Conservation (phyloP, 2,329 filamentous ascomycete species). For the Fusarium sp. region DNA sequence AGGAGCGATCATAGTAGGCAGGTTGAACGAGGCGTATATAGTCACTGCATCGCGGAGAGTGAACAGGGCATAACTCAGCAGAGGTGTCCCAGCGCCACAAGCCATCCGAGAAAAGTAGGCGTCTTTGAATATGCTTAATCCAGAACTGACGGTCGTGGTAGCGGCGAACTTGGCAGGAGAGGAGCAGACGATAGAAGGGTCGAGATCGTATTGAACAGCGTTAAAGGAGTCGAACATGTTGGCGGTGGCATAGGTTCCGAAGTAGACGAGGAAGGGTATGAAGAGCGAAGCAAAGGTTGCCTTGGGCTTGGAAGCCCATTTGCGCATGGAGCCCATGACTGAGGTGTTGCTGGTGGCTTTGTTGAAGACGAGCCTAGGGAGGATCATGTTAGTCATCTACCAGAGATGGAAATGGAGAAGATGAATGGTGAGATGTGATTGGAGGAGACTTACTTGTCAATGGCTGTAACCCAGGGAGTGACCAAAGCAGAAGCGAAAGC, state of each 20-base stretch:
- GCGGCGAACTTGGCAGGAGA: constrained; percentile 42
- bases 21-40: constrained; percentile 44
- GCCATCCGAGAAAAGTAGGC: constrained; percentile 39
- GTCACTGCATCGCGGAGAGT: constrained; percentile 41
- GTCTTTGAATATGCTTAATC: constrained; percentile 41
- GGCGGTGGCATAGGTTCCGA: constrained; percentile 44
- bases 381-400: not conserved
- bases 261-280: constrained; percentile 44
- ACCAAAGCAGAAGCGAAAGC: constrained; percentile 43
- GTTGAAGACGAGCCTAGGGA: constrained; percentile 38
- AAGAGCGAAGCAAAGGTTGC: constrained; percentile 37
- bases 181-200: constrained; percentile 35
- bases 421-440: accelerated
- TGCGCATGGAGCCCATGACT: constrained; percentile 35
- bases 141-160: constrained; percentile 39
- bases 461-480: constrained; percentile 44
- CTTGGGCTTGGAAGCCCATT: constrained; percentile 40
- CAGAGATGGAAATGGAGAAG: not conserved
- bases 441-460: constrained; percentile 37
- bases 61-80: constrained; percentile 41
- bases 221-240: constrained; percentile 44
- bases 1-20: constrained; percentile 40
- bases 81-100: constrained; percentile 31
- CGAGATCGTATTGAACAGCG: constrained; percentile 28
- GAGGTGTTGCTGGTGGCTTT: constrained; percentile 40